phyloP scores from a whole-genome alignment of 2,329 filamentous ascomycete genomes.

The Neonectria sp. region DNA sequence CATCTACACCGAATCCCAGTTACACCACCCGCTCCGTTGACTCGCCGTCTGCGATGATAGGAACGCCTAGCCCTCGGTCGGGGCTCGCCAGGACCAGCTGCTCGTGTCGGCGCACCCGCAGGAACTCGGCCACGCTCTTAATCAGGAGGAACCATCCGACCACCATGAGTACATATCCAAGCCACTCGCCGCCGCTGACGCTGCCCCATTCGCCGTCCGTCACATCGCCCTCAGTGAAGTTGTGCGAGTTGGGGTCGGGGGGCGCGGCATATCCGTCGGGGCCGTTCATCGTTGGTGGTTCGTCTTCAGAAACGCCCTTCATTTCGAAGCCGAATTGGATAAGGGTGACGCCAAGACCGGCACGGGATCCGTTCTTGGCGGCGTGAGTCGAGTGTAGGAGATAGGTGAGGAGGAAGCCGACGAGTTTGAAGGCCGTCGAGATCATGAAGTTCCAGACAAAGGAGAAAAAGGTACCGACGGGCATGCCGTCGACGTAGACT shows the following conservation, averaged over 20 bases:
- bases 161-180: slow-evolving; percentile 95
- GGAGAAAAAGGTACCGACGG: slow-evolving; percentile 88
- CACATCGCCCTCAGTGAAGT: slow-evolving; percentile 84
- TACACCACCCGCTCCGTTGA: slow-evolving; percentile 82
- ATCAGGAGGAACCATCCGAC: slow-evolving; percentile 99
- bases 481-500: slow-evolving; percentile 96
- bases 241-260: slow-evolving; percentile 89
- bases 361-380: slow-evolving; percentile 96
- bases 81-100: slow-evolving; percentile 94
- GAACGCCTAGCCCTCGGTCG: slow-evolving; percentile 86
- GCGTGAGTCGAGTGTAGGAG: slow-evolving; percentile 98
- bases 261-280: slow-evolving; percentile 78
- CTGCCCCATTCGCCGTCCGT: slow-evolving; percentile 62
- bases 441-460: slow-evolving; percentile 97
- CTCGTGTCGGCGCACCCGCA: slow-evolving; percentile 90
- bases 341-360: slow-evolving; percentile 93
- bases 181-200: slow-evolving; percentile 85
- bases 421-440: slow-evolving; percentile 95
- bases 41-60: slow-evolving; percentile 91
- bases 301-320: slow-evolving; percentile 73
- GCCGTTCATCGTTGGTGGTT: slow-evolving; percentile 61
- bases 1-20: not conserved
- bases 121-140: slow-evolving; percentile 90
- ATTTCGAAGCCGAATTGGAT: slow-evolving; percentile 98
- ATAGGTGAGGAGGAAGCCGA: slow-evolving; percentile 98